Base-by-base conservation (phyloP, 257 asterid genomes). In the Nicotiana tomentosiformis region DNA sequence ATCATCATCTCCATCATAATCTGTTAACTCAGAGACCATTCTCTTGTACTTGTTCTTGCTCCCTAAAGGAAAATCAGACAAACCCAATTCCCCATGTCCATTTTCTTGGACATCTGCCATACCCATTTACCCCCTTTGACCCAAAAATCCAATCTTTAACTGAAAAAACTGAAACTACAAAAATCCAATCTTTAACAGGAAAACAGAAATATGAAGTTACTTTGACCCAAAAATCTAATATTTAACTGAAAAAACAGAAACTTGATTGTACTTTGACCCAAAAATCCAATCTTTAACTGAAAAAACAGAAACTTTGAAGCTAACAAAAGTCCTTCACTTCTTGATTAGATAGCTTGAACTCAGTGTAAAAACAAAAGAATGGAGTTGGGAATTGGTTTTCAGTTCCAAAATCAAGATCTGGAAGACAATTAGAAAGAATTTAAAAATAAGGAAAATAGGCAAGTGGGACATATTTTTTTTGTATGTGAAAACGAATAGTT, bases 21-120 rank as follows among this genome's bases (percentile, higher is more conserved):
- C 87, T 58, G 85, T 82, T 82, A 82, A 57, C 70, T 83, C 87
- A 81, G 91, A 87, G 84, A 91, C 96, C 97, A 94, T 94, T 78
- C 92, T 90, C 66, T 49, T 92, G 55, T 94, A 94, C 86, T 94
- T 92, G 78, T 90, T 96, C 85, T 88, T 89, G 77, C 77, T 49
- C 33, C 97, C 95, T 90, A 93, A 61, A 67, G 86, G 67, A 83
- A 89, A 49, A 7, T 86, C 87, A 70, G 88, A 83, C 84, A 87
- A 2, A 17, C 83, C 92, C 89, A 90, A 81, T 70, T 89, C 93
- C 17, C 86, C 80, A 49, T 84, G 86, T 86, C 92, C 94, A 87
- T 86, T 88, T 74, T 90, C 98, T 85, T 85, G 92, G 87, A 77
- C 55, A 66, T 81, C 86, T 85, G 83, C 82, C 88, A 89, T 72